These are phyloP conservation scores for Phytophthora meadii DNA, from an alignment of 352 stramenopile genomes.

Conservation along the genomic window DNA sequence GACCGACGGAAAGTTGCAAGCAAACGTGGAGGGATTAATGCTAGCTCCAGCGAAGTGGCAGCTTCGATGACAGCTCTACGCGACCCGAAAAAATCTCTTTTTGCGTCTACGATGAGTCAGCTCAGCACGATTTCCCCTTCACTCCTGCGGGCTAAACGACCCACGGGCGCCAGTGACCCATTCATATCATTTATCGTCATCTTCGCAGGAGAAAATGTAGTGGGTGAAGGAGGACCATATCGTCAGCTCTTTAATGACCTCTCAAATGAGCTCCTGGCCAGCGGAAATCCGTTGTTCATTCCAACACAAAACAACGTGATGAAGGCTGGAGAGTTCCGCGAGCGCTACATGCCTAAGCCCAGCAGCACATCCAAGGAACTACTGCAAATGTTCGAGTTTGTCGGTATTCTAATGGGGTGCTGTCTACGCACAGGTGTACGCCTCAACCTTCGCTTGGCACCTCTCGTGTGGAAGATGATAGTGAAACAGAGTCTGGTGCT, in stretches of 20 bases:
- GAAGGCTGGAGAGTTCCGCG: slow-evolving; percentile 76
- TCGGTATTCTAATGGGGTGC: slow-evolving; percentile 80
- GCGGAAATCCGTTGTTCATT: slow-evolving; percentile 62
- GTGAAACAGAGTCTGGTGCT: slow-evolving; percentile 74
- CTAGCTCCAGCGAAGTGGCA: slow-evolving; percentile 4
- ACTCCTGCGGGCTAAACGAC: slow-evolving; percentile 70
- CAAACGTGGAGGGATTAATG: slow-evolving; percentile 28
- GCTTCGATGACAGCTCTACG: slow-evolving; percentile 37
- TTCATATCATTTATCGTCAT: slow-evolving; percentile 86
- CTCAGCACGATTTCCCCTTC: slow-evolving; percentile 54
- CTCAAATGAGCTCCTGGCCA: slow-evolving; percentile 64
- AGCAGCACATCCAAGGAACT: slow-evolving; percentile 62
- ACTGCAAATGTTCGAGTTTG: slow-evolving; percentile 81
- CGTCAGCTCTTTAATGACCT: slow-evolving; percentile 86
- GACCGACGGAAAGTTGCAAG: slow-evolving; percentile 65
- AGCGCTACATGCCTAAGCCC: slow-evolving; percentile 68
- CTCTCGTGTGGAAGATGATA: slow-evolving; percentile 83
- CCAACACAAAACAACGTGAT: slow-evolving; percentile 76
- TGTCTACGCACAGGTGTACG: slow-evolving; percentile 80
- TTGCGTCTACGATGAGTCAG: slow-evolving; percentile 69
- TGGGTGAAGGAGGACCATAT: slow-evolving; percentile 81
- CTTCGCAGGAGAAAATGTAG: slow-evolving; percentile 81
- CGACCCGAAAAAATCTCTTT: slow-evolving; percentile 69
- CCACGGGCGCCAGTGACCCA: slow-evolving; percentile 75
- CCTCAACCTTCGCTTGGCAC: slow-evolving; percentile 73